A percentile compares a stretch with the other conserved stretches of the same genome.
phyloP scores from a whole-genome alignment of 169 alveolate species.

The Babesia ovata region DNA sequence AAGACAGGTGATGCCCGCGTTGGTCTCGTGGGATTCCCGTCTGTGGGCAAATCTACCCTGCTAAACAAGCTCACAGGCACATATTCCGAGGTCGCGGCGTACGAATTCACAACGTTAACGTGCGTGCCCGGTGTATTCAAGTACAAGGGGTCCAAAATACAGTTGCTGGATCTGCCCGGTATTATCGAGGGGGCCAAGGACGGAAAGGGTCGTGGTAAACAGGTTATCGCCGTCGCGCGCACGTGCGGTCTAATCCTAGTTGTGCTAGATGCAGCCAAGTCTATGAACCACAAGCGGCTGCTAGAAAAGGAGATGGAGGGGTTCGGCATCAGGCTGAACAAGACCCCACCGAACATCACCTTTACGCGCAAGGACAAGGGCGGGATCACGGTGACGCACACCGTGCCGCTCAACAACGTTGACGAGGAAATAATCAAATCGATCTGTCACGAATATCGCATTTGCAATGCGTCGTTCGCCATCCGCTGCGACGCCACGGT shows the following conservation, averaged over 20 bases:
- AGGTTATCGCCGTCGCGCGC: conserved; percentile 98
- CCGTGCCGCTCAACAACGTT: conserved; percentile 82
- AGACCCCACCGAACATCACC: conserved; percentile 90
- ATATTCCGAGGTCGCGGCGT: conserved; percentile 96
- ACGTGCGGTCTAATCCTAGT: conserved; percentile 92
- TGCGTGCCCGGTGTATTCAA: conserved; percentile 96
- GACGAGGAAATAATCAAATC: conserved; percentile 81
- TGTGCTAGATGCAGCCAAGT: conserved; percentile 93
- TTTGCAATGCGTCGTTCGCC: conserved; percentile 91
- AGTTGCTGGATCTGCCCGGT: conserved; percentile 97
- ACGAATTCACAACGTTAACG: conserved; percentile 98
- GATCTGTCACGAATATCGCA: conserved; percentile 91
- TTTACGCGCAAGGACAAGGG: conserved; percentile 78
- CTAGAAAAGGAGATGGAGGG: conserved; percentile 96
- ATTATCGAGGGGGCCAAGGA: conserved; percentile 94
- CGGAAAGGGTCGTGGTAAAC: conserved; percentile 98
- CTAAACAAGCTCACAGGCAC: conserved; percentile 95
- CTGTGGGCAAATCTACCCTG: conserved; percentile 98
- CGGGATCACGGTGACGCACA: conserved; percentile 79
- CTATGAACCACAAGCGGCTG: conserved; percentile 89
- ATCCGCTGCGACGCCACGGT: conserved; percentile 94
- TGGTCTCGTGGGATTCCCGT: conserved; percentile 99
- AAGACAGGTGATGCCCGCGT: conserved; percentile 99
- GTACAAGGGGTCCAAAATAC: conserved; percentile 94
- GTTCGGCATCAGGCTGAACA: conserved; percentile 95